phyloP scores from a whole-genome alignment of 2,329 filamentous ascomycete genomes.

The Madurella fahalii region DNA sequence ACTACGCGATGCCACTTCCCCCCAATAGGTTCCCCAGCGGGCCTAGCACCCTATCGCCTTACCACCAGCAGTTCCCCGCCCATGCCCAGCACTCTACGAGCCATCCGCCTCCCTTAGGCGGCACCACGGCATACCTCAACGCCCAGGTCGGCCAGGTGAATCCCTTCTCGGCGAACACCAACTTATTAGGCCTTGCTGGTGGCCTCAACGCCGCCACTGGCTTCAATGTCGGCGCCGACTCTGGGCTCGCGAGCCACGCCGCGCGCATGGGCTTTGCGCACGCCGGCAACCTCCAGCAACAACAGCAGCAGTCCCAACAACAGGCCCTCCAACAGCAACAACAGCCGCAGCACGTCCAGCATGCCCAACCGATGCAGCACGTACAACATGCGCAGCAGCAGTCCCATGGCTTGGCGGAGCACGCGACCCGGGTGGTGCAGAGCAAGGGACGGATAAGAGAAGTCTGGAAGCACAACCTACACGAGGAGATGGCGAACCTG shows the following conservation, averaged over 20 bases:
- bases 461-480: slow-evolving; percentile 89
- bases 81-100: slow-evolving; percentile 47
- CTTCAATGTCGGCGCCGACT: slow-evolving; percentile 54
- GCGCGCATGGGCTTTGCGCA: slow-evolving; percentile 84
- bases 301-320: slow-evolving; percentile 57
- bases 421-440: slow-evolving; percentile 49
- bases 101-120: slow-evolving; percentile 52
- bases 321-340: slow-evolving; percentile 32
- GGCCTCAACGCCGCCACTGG: slow-evolving; percentile 44
- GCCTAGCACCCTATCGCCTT: slow-evolving; percentile 42
- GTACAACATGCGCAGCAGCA: slow-evolving; percentile 23
- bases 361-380: slow-evolving; percentile 19
- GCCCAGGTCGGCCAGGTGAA: slow-evolving; percentile 61
- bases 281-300: slow-evolving; percentile 55
- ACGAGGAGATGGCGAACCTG: slow-evolving; percentile 83
- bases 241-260: slow-evolving; percentile 79
- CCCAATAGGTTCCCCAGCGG: slow-evolving; percentile 45
- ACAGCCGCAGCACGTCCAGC: slow-evolving; percentile 34
- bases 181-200: slow-evolving; percentile 54
- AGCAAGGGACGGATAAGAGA: slow-evolving; percentile 83
- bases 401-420: slow-evolving; percentile 43
- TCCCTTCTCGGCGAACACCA: slow-evolving; percentile 59
- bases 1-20: slow-evolving; percentile 40
- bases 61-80: slow-evolving; percentile 51
- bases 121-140: slow-evolving; percentile 68